Percentiles rank a stretch among this genome's conserved stretches.
These are phyloP conservation scores for Xylaria grammica DNA, from an alignment of 495 filamentous ascomycete genomes.

Conservation along the genomic window DNA sequence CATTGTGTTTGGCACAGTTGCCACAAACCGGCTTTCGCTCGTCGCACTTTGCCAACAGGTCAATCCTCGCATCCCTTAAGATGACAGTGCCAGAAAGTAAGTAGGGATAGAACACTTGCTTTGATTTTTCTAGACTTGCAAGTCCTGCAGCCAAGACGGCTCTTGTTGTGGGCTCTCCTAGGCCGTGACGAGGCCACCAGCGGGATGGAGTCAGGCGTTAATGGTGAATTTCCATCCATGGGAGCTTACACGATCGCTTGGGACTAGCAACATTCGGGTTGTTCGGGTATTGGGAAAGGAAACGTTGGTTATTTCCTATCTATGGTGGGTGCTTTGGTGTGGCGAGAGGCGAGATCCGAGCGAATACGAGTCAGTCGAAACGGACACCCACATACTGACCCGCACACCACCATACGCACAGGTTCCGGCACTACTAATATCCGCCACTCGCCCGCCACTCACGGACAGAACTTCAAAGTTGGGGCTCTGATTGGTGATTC, in stretches of 20 bases:
- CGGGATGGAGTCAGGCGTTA: not conserved
- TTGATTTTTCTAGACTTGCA: conserved; percentile 11
- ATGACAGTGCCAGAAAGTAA: not conserved
- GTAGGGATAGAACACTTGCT: not conserved
- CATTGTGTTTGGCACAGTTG: conserved; percentile 49
- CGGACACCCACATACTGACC: too few relatives aligned
- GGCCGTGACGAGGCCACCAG: not conserved
- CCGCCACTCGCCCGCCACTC: too few relatives aligned
- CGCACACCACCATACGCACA: too few relatives aligned
- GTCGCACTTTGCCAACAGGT: conserved; percentile 40
- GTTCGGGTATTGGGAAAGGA: not conserved
- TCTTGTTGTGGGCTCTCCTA: not conserved
- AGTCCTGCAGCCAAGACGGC: not conserved
- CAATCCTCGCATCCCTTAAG: not conserved
- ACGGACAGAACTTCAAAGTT: too few relatives aligned
- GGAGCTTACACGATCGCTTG: not conserved
- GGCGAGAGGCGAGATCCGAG: too few relatives aligned
- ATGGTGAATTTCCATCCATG: not conserved
- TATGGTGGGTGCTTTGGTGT: too few relatives aligned
- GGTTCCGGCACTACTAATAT: too few relatives aligned
- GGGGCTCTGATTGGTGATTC: too few relatives aligned
- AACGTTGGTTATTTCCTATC: too few relatives aligned
- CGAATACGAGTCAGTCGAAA: too few relatives aligned
- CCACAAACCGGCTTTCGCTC: conserved; percentile 49
- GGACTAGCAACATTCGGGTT: not conserved